Conservation (phyloP, 768 basidiomycete species). For the Collybiopsis luxurians region DNA sequence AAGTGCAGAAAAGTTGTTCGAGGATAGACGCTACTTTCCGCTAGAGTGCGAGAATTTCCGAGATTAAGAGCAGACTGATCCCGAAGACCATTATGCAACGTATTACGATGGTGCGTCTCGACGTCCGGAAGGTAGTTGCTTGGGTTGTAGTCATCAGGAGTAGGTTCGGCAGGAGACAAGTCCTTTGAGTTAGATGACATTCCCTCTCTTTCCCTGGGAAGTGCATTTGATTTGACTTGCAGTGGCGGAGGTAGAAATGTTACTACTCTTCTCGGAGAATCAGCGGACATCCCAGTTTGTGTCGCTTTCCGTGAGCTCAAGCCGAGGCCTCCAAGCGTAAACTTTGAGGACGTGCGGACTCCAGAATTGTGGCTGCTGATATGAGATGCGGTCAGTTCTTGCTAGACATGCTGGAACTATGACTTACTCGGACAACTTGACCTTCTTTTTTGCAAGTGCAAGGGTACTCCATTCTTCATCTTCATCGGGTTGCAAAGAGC, state of each 20-base stretch:
- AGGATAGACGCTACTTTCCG: too few relatives aligned
- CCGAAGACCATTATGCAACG: too few relatives aligned
- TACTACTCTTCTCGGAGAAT: constrained; percentile 21
- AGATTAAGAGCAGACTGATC: too few relatives aligned
- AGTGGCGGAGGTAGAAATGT: constrained; percentile 23
- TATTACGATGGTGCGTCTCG: too few relatives aligned
- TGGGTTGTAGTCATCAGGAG: too few relatives aligned
- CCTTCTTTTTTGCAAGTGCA: constrained; percentile 1
- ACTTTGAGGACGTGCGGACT: neutral
- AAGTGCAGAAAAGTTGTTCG: too few relatives aligned
- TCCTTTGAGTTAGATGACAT: too few relatives aligned
- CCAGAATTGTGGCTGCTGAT: neutral
- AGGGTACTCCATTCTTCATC: constrained; percentile 6
- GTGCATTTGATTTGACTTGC: too few relatives aligned
- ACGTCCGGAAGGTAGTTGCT: too few relatives aligned
- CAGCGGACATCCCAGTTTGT: constrained; percentile 21
- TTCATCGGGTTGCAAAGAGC: constrained; percentile 1
- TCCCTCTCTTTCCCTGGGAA: too few relatives aligned
- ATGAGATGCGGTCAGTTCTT: neutral
- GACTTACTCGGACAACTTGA: neutral
- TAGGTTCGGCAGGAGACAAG: too few relatives aligned
- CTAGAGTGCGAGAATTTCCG: too few relatives aligned
- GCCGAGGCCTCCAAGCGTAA: constrained; percentile 1
- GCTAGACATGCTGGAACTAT: neutral
- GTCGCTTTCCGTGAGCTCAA: neutral